Base-by-base conservation (phyloP, 352 stramenopile genomes). In the Thraustochytrium striatum region DNA sequence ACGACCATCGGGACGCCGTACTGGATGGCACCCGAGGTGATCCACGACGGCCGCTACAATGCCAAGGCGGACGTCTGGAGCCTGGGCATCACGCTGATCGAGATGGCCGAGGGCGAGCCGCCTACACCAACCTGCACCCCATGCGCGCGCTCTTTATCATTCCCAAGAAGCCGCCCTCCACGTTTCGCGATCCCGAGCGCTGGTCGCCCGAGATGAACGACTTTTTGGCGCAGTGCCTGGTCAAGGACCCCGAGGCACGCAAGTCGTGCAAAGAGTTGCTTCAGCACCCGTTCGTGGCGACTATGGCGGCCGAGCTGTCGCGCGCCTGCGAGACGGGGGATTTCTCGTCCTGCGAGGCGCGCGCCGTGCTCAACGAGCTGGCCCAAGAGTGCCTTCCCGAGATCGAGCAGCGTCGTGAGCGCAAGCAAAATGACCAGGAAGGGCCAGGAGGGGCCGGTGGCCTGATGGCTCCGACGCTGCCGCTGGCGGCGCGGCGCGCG, bases 61-160 rank as follows among this genome's bases (percentile, higher is more conserved):
- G 95, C 90, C 72, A 78, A 87, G 75, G 95, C 94, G 9, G 96
- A 99, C 86, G 96, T 99, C 59, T 99, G 96, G 96, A 97, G 89
- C 39, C 85, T 99, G 44, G 96, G 95, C 30, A 99, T 99, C 84
- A 99, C 96, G 3, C 89, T 90, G 5, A 98, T 99, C 81, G 96
- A 99, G 87, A 97, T 99, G 91, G 95, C 94, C 1, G 96, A 98
- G 82, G 94, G 95, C 16, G 87, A 92, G 44, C 95, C 96, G 58
- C 96, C 33, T 93, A 98, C 70, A 86, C 86, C 59, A 97, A 97
- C 78, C 90, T 99, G 50, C 94, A 99, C 85, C 97, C 96, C 5
- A 97, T 99, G 88, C 91, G 97, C 59, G 96, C 97, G 62, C 93
- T 99, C 72, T 99, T 99, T 84, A 91, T 99, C 81, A 99, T 99